Evolutionary conservation across 2,329 filamentous ascomycete species (phyloP), one percentile per base, ranked within the genome.

Genomic region (Ambrosiella cleistominuta): DNA sequence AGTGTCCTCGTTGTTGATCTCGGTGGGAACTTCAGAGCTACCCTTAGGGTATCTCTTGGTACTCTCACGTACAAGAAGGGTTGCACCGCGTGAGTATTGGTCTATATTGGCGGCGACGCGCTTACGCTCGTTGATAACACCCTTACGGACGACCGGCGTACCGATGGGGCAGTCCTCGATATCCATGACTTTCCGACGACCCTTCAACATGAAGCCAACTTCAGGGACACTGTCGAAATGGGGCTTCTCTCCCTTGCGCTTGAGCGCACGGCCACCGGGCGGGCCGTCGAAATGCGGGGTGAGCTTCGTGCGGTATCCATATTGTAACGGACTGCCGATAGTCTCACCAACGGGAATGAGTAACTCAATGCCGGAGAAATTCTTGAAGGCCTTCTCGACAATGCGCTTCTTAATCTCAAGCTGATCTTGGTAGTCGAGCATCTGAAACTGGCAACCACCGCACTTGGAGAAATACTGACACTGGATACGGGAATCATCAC

Each of bases 91-190:
- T 62, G 78, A 79, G 73, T 90, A 97, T 36, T 80, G 81, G 13
- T 74, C 69, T 58, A 87, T 81, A 62, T 93, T 84, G 27, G 76
- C 72, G 1, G 76, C 76, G 63, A 97, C 87, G 59, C 86, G 80
- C 66, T 78, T 76, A n/a, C 91, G 76, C 73, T 96, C 91, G 7
- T 78, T 76, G 64, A 77, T 81, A 74, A 96, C 82, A 35, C 91
- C 93, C 63, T 79, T 75, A 35, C 88, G 79, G 13, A 98, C 85
- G 42, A 86, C 86, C 37, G 87, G 82, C 1, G 93, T 98, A 55
- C 87, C 93, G 62, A 98, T 94, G 5, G 93, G 93, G 64, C 93
- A 98, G 68, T 97, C 90, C 69, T 98, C 93, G 62, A 98, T 97
- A 67, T 98, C 93, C 62, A 98, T 74, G 2, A 90, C 90, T 61